Evolutionary conservation across 2,329 filamentous ascomycete species (phyloP).

Genomic region (Alternaria burnsii): DNA sequence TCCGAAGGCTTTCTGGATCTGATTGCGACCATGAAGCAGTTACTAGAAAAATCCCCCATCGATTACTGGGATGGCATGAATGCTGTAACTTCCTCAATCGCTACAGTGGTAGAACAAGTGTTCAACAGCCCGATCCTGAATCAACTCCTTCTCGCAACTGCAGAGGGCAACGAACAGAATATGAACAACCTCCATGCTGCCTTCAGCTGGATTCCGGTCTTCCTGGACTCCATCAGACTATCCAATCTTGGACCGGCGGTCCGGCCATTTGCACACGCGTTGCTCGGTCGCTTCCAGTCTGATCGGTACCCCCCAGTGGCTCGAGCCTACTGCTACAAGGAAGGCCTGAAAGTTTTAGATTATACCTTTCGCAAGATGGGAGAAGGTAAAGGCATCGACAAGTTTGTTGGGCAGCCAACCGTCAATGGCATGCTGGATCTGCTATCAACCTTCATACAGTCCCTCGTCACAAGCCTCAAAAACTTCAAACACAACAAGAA

Average conservation of each 20-base stretch:
- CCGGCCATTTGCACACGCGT: constrained; percentile 77
- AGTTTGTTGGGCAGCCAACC: constrained; percentile 53
- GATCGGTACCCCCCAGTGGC: constrained; percentile 64
- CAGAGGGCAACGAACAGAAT: constrained; percentile 58
- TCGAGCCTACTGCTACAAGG: constrained; percentile 68
- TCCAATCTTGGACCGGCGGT: constrained; percentile 82
- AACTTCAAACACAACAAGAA: constrained; percentile 34
- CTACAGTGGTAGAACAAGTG: constrained; percentile 82
- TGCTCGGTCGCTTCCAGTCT: constrained; percentile 72
- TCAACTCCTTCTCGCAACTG: constrained; percentile 63
- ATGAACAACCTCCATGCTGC: constrained; percentile 68
- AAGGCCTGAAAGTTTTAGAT: constrained; percentile 59
- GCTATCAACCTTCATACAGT: constrained; percentile 65
- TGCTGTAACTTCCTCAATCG: constrained; percentile 79
- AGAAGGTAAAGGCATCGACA: constrained; percentile 41
- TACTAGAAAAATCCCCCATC: constrained; percentile 77
- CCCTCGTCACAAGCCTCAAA: constrained; percentile 47
- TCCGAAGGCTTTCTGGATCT: constrained; percentile 69
- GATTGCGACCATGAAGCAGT: constrained; percentile 72
- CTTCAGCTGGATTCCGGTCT: constrained; percentile 79
- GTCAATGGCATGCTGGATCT: constrained; percentile 69
- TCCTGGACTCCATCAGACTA: constrained; percentile 78
- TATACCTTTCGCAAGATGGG: constrained; percentile 46
- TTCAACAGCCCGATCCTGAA: constrained; percentile 75
- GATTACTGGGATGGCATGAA: constrained; percentile 91